Base-by-base conservation (phyloP, 2,329 filamentous ascomycete species). In the Trichoderma brevicompactum region DNA sequence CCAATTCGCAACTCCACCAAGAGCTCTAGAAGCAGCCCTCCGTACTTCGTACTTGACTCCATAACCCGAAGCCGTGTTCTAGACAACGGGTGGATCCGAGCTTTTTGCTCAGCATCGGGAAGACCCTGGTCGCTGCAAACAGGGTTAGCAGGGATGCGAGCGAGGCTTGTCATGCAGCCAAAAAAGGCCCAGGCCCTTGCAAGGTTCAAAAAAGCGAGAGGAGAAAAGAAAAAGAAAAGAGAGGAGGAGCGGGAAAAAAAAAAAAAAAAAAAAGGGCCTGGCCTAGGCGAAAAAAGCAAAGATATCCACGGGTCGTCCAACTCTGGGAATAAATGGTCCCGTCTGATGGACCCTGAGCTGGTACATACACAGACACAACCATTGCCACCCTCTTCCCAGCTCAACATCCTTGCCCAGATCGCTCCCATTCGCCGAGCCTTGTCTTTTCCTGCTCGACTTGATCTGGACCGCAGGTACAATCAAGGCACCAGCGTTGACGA, bases 51-150 rank as follows among this genome's bases (percentile, higher is more conserved):
- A n/a, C 56, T 23, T 15, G 34, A 55, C 41, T 58, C 54, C 54
- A 36, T 56, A 28, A 56, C 40, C 49, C 46, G 36, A 40, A 50
- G 58, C 58, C 19, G 23, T 44, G 59, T 53, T 62, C 59, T 53
- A 54, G 59, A 62, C 48, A 62, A 53, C 38, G 59, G 59, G 49
- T 62, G 59, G 59, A 62, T 38, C 59, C 59, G 49, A 54, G 49
- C 49, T 38, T 40, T 38, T 53, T 53, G 48, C 28, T 50, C 38
- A 44, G 15, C 59, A 36, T 53, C 59, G 49, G 49, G 40, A 46
- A 38, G 46, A 41, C 48, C 46, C 40, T 59, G 55, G 53, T 48
- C 43, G 38, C 59, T 41, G 59, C 59, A 54, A 44, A 52, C 49
- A 36, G 59, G 23, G 40, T 53, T 43, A 15, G 36, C 49, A 53